Conservation (phyloP, 2,329 filamentous ascomycete genomes). For the Zymoseptoria pseudotritici region DNA sequence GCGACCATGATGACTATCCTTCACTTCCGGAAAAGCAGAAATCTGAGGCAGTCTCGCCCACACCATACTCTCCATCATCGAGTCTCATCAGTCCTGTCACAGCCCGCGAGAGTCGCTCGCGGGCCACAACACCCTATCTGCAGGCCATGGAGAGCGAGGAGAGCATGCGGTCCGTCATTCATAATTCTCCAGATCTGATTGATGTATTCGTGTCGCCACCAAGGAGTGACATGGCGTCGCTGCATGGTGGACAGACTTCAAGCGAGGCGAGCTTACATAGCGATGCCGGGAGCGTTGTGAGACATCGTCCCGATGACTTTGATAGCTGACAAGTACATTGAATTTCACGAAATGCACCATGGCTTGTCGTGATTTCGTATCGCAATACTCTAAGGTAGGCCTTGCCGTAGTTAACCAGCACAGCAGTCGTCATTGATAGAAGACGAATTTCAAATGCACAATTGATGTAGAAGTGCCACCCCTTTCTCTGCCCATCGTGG, state of each 20-base stretch:
- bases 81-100: slow-evolving; percentile 24
- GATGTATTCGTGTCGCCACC: background rate
- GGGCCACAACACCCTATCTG: slow-evolving; percentile 18
- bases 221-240: background rate
- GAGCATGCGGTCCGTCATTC: slow-evolving; percentile 23
- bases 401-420: background rate
- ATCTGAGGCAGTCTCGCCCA: slow-evolving; percentile 6
- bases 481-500: background rate
- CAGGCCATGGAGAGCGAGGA: slow-evolving; percentile 16
- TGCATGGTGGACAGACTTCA: slow-evolving; percentile 6
- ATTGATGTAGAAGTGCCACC: background rate
- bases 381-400: background rate
- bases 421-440: background rate
- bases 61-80: slow-evolving; percentile 12
- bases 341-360: background rate
- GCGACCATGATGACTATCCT: background rate
- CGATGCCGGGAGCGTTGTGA: slow-evolving; percentile 24
- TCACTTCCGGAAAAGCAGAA: background rate
- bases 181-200: slow-evolving; percentile 6
- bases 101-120: slow-evolving; percentile 16
- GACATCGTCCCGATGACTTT: slow-evolving; percentile 8
- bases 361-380: background rate
- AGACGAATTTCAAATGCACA: background rate
- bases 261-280: slow-evolving; percentile 20
- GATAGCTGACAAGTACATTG: slow-evolving; percentile 2